Base-by-base conservation (phyloP, 2,329 filamentous ascomycete genomes). In the Claviceps maximensis region DNA sequence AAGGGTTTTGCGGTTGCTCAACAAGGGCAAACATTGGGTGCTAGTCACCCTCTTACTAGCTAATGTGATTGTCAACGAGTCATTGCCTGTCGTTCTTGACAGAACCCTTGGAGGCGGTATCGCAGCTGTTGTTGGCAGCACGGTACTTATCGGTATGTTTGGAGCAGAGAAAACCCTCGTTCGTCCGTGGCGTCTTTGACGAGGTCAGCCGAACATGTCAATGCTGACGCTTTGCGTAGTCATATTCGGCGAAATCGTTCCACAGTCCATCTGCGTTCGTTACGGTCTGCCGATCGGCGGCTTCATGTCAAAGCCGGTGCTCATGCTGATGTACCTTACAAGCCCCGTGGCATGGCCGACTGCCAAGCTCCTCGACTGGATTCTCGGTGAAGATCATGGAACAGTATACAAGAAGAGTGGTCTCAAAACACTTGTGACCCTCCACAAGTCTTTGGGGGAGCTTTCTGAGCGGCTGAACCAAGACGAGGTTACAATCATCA, bases 401-500 rank as follows among this genome's bases (percentile, higher is more conserved):
- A 96, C 90, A 1, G 83, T 91, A 45, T 98, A 98, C 80, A 97
- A 97, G 72, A 98, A 97, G 74, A 91, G 89, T 56, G 93, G 93
- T 0, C 72, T 98, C 60, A 98, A 98, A 74, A 97, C 93, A 0
- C 76, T 98, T 31, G 93, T 98, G 29, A 95, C 89, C 0, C 76
- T 98, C 17, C 93, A 98, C 73, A 89, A 94, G 69, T 94, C 87
- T 2, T 73, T 97, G 13, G 93, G 93, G 29, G 83, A 88, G 47
- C 85, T 86, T 31, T 86, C 86, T 41, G 89, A 98, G 64, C 85
- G 93, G 54, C 74, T 98, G 52, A 97, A 96, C 68, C 86, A 95
- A 60, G 93, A 98, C 64, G 93, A 98, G 69, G 93, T 98, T 59
- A 97, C 93, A 55, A 98, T 98, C 67, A 98, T 98, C 69, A 95